These are phyloP conservation scores for Paramarasmius palmivorus DNA, from an alignment of 1,284 basidiomycete genomes.

Conservation along the genomic window DNA sequence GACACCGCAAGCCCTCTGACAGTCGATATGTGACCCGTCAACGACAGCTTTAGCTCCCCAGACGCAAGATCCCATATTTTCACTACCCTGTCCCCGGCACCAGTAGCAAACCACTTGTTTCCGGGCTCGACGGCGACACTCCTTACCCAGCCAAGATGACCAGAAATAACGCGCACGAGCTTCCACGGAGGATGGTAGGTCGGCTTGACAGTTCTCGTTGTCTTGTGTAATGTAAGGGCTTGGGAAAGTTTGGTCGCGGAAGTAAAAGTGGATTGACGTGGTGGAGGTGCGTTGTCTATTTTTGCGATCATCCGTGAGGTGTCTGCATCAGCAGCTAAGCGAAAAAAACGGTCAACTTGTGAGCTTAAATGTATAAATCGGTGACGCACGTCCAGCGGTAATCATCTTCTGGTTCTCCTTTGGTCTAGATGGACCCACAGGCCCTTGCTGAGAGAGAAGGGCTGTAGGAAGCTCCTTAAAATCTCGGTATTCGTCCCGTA, in stretches of 20 bases:
- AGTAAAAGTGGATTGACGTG: conserved; percentile 65
- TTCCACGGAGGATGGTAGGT: conserved; percentile 97
- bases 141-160: conserved; percentile 98
- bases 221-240: conserved; percentile 88
- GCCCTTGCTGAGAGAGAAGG: conserved; percentile 78
- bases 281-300: conserved; percentile 67
- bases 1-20: conserved; percentile 95
- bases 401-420: conserved; percentile 66
- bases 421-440: conserved; percentile 77
- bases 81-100: conserved; percentile 96
- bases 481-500: conserved; percentile 85
- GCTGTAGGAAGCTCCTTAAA: conserved; percentile 85
- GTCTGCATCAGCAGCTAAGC: conserved; percentile 37
- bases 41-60: conserved; percentile 91
- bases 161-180: conserved; percentile 94
- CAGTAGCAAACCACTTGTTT: conserved; percentile 98
- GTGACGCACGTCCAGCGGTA: conserved; percentile 65
- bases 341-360: neutral
- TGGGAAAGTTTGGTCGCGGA: conserved; percentile 73
- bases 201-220: conserved; percentile 89
- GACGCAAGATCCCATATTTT: conserved; percentile 99
- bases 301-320: conserved; percentile 65
- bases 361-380: neutral
- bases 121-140: conserved; percentile 95
- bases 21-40: conserved; percentile 98